Base-by-base conservation (phyloP, 352 stramenopile species). In the Globisporangium recalcitrans region DNA sequence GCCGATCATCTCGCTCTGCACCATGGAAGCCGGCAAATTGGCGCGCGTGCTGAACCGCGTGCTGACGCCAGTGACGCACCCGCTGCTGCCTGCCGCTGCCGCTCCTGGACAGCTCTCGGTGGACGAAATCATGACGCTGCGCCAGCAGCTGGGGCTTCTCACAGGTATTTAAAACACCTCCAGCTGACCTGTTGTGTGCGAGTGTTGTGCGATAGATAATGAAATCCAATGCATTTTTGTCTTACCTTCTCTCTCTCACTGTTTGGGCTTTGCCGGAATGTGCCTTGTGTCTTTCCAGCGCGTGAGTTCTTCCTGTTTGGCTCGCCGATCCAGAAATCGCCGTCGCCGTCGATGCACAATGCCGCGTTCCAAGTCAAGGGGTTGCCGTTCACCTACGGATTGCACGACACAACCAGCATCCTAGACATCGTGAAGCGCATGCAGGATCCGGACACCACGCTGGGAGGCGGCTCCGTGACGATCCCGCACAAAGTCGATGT, bases 401-500 rank as follows among this genome's bases (percentile, higher is more conserved):
- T 97, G 9, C 78, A 82, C 44, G 87, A 97, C 24, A 92, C 87
- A 3, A 78, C 61, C 8, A 71, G 72, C 31, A 71, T 77, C 19
- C 11, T 63, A 22, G 73, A 81, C 9, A 67, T 91, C 24, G 78
- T 77, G 24, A 63, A 68, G 47, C 69, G 71, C 27, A 80, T 90
- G 78, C 63, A 70, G 42, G 60, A 67, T 1, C 56, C 61, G 1
- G 31, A 52, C 13, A 77, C 69, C 1, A 56, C 65, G n/a, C 98
- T 99, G 71, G 95, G 94, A 22, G 97, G 97, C 47, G 96, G 86
- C 38, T 98, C 88, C 14, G 93, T 99, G 16, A 99, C 97, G 24
- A 99, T 99, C 69, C 97, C 97, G 26, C 95, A 98, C 74, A 99
- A 99, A 74, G 73, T 93, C 32, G 87, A 92, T 52, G 93, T 99